Conservation (phyloP, 164 flowering plant genomes). For the Berberis vulgaris region DNA sequence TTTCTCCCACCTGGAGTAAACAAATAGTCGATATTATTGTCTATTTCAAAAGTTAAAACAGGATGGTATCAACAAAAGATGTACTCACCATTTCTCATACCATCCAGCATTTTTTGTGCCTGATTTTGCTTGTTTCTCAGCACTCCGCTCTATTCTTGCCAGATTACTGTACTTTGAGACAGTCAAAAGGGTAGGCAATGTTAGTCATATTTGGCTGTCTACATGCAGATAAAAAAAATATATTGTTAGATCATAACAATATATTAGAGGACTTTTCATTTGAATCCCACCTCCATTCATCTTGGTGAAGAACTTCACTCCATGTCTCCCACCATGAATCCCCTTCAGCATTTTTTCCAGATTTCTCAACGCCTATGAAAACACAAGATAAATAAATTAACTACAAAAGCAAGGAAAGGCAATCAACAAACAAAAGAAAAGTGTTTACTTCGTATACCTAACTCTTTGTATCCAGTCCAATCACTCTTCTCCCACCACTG, state of each 20-base stretch:
- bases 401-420: background rate
- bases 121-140: slow-evolving; percentile 96
- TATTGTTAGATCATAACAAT: background rate
- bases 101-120: slow-evolving; percentile 96
- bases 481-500: slow-evolving; percentile 99
- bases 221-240: background rate
- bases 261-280: background rate
- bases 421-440: background rate
- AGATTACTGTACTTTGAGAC: slow-evolving; percentile 46
- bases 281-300: slow-evolving; percentile 78
- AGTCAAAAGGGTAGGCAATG: background rate
- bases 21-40: background rate
- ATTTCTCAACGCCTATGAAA: slow-evolving; percentile 81
- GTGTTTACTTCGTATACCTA: slow-evolving; percentile 35
- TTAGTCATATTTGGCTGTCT: background rate
- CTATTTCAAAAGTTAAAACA: background rate
- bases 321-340: slow-evolving; percentile 99
- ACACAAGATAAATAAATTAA: background rate
- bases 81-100: slow-evolving; percentile 88
- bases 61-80: background rate
- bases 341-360: slow-evolving; percentile 91
- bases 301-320: slow-evolving; percentile 95
- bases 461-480: slow-evolving; percentile 98
- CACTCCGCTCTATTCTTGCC: slow-evolving; percentile 93
- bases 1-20: slow-evolving; percentile 81